Evolutionary conservation across 129 eudicot species (phyloP), one percentile per base, ranked within the genome.

Genomic region (Gnaphalium uliginosum): DNA sequence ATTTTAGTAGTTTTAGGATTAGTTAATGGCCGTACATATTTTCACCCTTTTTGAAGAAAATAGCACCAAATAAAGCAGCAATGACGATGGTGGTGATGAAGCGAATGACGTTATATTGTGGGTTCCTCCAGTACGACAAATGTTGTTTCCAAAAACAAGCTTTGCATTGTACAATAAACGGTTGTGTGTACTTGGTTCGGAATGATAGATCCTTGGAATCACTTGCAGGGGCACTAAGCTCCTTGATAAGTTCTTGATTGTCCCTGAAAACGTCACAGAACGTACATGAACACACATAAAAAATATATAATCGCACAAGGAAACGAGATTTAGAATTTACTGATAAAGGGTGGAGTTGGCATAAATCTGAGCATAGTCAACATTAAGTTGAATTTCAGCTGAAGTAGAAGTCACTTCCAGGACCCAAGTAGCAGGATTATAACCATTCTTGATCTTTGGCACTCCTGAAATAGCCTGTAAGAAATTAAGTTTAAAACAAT

Each of bases 61-160:
- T 81, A 39, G 82, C 78, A 69, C 81, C 72, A 70, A 85, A 81
- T 50, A 85, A 29, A 81, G 68, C 71, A 64, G 81, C 83, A 30
- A 78, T 70, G 35, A 78, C 81, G 19, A 81, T 78, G 14, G 88
- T 85, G 68, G 78, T 73, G 33, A 81, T 4, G 60, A 85, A 78
- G 30, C 86, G 85, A 46, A 81, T 59, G 68, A 50, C 69, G 18
- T 85, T 85, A 57, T 85, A 85, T 25, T 75, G 81, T 1, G 88
- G 82, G 56, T 85, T 85, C 81, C 81, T 82, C 88, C 88, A 85
- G 25, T 85, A 85, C 4, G 88, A 85, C 86, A 78, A 77, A 24
- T 85, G 77, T 59, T 81, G 88, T 68, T 85, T 85, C 86, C 88
- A 85, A 67, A 85, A 81, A 81, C 86, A 81, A 21, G 88, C 88